Evolutionary conservation across 441 rosid genomes (phyloP).

Genomic region (Eruca vesicaria): DNA sequence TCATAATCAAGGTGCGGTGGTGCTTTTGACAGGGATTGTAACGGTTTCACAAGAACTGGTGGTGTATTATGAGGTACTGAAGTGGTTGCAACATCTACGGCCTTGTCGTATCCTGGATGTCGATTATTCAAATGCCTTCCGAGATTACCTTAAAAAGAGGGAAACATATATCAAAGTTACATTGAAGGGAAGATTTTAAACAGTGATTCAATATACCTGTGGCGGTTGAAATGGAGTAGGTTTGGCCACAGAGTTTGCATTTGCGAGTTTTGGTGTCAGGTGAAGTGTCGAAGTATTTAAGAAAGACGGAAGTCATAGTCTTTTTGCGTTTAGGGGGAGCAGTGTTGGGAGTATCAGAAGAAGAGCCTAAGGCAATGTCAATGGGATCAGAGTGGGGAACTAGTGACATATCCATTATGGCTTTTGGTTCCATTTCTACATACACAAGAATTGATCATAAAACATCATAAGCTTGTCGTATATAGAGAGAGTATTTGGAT

Average conservation of each 20-base stretch:
- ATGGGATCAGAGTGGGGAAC: constrained; percentile 57
- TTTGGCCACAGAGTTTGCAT: constrained; percentile 93
- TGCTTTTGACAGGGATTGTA: constrained; percentile 54
- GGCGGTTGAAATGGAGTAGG: constrained; percentile 92
- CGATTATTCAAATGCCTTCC: constrained; percentile 89
- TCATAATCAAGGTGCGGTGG: constrained; percentile 65
- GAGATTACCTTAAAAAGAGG: constrained; percentile 61
- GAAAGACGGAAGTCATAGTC: constrained; percentile 93
- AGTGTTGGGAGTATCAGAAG: constrained; percentile 59
- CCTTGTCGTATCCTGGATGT: constrained; percentile 91
- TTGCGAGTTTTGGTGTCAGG: constrained; percentile 79
- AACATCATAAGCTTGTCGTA: not conserved
- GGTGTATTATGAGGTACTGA: constrained; percentile 45
- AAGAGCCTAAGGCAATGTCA: constrained; percentile 72
- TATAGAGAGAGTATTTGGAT: too few species aligned
- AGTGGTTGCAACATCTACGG: constrained; percentile 48
- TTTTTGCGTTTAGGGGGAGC: constrained; percentile 74
- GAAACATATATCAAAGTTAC: not conserved
- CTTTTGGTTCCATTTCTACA: constrained; percentile 78
- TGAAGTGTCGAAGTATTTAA: constrained; percentile 83
- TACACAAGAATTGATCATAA: not conserved
- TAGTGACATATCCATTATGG: constrained; percentile 65
- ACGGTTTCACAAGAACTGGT: constrained; percentile 44
- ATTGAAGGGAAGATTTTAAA: not conserved
- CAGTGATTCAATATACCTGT: constrained; percentile 50